Percentiles rank a stretch among this genome's conserved stretches.
phyloP scores from a whole-genome alignment of 2,329 filamentous ascomycete species.

The Dactylonectria macrodidyma region DNA sequence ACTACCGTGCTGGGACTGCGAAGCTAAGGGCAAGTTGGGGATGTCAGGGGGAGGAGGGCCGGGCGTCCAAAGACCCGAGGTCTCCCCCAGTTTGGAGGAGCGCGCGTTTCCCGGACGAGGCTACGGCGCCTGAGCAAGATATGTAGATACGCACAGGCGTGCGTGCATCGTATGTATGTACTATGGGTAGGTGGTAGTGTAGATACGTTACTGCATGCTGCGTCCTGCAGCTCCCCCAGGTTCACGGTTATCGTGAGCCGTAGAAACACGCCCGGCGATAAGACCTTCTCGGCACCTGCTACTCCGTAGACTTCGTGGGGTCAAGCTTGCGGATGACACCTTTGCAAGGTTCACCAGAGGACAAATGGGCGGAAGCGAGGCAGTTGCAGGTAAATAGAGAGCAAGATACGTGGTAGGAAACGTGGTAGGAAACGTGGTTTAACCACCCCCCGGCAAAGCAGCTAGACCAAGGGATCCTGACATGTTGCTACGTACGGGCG shows the following conservation, averaged over 20 bases:
- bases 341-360: slow-evolving; percentile 2
- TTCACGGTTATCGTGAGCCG: slow-evolving; percentile 16
- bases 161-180: neutral
- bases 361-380: neutral
- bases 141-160: neutral
- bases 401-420: neutral
- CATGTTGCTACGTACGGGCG: too few species aligned
- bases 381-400: slow-evolving; percentile 26
- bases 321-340: slow-evolving; percentile 18
- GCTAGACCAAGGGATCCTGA: too few species aligned
- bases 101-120: neutral
- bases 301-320: slow-evolving; percentile 6
- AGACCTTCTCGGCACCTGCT: slow-evolving; percentile 1
- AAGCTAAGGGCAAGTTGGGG: neutral
- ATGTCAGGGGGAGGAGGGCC: neutral
- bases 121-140: neutral
- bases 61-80: neutral
- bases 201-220: neutral
- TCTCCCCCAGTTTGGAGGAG: neutral
- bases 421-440: too few species aligned
- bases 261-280: slow-evolving; percentile 29
- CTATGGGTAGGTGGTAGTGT: neutral
- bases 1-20: too few species aligned
- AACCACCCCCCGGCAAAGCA: too few species aligned
- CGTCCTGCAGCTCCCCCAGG: slow-evolving; percentile 1